Base-by-base conservation (phyloP, 2,329 filamentous ascomycete species). In the Fusarium sarcochroum region DNA sequence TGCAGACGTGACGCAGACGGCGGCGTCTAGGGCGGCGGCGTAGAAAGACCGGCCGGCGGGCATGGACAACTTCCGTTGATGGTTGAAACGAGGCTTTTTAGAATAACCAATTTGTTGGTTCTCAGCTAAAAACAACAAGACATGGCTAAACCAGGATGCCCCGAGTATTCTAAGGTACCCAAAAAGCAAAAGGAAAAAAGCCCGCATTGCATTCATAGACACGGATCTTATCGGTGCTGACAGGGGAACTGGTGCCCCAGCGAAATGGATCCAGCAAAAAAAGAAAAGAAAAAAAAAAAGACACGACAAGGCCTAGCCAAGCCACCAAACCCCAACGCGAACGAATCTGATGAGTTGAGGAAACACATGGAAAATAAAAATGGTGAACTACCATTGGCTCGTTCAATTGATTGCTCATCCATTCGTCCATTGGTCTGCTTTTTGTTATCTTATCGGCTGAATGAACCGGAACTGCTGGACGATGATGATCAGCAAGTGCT, bases 281-380 rank as follows among this genome's bases (percentile, higher is more conserved):
- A 30, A 30, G 27, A 30, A 30, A 27, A 27, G 25, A 27, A 27
- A 27, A 37, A 20, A n/a, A n/a, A 23, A 23, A 41, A 58, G 45
- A 58, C 51, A 63, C 37, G 51, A 56, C 55, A 68, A 59, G 63
- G 57, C 49, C 60, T 46, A 69, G 64, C 66, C 65, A 65, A 73
- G 70, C 70, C 70, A 69, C 67, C 61, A 35, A 64, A 66, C 54
- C 62, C 63, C 60, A 71, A 68, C 65, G 47, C 63, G 66, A 73
- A 45, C 59, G 46, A 65, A 57, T 67, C 60, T 72, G 57, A 55
- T 47, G 60, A 71, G 55, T 53, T 37, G 54, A 61, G 58, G 50
- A 67, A 59, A 54, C 62, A 64, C 53, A 64, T 54, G 50, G 45
- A 58, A 69, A 64, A 57, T 49, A 32, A 45, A 68, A 53, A 55